Percentiles rank a stretch among this genome's conserved stretches.
phyloP scores from a whole-genome alignment of 495 filamentous ascomycete species.

The Neurospora pannonica region DNA sequence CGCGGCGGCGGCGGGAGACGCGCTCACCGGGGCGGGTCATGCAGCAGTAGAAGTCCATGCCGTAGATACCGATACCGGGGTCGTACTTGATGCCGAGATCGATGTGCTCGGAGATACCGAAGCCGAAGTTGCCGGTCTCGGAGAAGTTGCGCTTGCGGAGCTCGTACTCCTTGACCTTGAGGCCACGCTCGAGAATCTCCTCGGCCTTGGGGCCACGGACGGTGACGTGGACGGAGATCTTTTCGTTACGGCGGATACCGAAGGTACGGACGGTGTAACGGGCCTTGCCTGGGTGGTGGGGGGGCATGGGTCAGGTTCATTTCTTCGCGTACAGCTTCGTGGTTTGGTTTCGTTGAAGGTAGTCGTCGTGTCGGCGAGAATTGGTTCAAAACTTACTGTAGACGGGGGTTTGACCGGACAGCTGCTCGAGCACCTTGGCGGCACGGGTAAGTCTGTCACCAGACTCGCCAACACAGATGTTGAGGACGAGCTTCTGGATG shows the following conservation, averaged over 20 bases:
- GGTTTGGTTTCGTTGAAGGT: too few relatives aligned
- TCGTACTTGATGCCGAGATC: slow-evolving; percentile 99
- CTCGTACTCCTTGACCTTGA: slow-evolving; percentile 99
- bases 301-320: neutral
- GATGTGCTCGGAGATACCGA: slow-evolving; percentile 99
- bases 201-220: slow-evolving; percentile 99
- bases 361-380: neutral
- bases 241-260: slow-evolving; percentile 99
- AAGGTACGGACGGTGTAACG: slow-evolving; percentile 99
- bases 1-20: slow-evolving; percentile 87
- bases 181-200: slow-evolving; percentile 99
- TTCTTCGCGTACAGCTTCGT: slow-evolving; percentile 1
- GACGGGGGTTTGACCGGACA: slow-evolving; percentile 98
- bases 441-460: slow-evolving; percentile 99
- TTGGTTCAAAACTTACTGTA: slow-evolving; percentile 61
- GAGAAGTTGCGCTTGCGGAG: slow-evolving; percentile 98
- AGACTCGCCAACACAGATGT: slow-evolving; percentile 99
- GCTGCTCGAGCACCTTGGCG: slow-evolving; percentile 99
- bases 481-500: slow-evolving; percentile 99
- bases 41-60: slow-evolving; percentile 99
- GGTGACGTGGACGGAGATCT: slow-evolving; percentile 99
- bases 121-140: slow-evolving; percentile 99
- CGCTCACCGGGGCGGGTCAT: slow-evolving; percentile 98
- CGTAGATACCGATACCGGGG: slow-evolving; percentile 98
- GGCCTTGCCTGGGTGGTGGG: slow-evolving; percentile 70